Evolutionary conservation across 139 green algal genomes (phyloP).

Genomic region (Coelastrella sp.): DNA sequence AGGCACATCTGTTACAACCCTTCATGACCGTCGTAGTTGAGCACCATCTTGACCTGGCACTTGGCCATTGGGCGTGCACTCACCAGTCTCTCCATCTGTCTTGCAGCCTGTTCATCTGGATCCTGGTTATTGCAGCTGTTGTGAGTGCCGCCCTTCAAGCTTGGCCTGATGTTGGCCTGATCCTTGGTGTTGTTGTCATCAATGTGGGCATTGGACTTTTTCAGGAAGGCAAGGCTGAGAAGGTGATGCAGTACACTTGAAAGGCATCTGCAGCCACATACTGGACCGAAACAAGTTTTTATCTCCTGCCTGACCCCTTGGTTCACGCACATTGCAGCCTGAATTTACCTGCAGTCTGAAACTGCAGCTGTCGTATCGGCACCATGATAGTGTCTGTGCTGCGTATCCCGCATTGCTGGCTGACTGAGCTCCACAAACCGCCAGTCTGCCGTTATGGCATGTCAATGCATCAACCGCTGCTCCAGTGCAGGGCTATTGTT

Average conservation of each 20-base stretch:
- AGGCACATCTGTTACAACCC: no score
- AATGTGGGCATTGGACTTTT: conserved; percentile 51
- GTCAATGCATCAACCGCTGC: no score
- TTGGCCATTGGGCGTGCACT: no score
- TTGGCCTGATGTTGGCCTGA: conserved; percentile 47
- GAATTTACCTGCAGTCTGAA: not conserved
- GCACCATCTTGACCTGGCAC: no score
- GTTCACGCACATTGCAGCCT: no score
- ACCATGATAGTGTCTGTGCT: no score
- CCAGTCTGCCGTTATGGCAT: no score
- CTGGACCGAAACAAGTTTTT: not conserved
- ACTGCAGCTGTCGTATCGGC: no score
- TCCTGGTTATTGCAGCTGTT: conserved; percentile 42
- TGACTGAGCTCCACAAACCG: no score
- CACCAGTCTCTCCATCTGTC: not conserved
- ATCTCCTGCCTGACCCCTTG: no score
- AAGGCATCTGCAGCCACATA: not conserved
- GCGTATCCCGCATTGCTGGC: no score
- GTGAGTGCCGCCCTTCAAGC: conserved; percentile 31
- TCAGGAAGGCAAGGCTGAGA: conserved; percentile 60
- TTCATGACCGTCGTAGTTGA: not conserved
- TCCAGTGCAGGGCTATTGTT: no score
- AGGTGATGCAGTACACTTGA: conserved; percentile 17
- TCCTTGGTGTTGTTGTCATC: conserved; percentile 50
- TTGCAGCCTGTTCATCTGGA: conserved; percentile 45